Base-by-base conservation (phyloP, 805 yeast genomes). In the Allodekkera sacchari region DNA sequence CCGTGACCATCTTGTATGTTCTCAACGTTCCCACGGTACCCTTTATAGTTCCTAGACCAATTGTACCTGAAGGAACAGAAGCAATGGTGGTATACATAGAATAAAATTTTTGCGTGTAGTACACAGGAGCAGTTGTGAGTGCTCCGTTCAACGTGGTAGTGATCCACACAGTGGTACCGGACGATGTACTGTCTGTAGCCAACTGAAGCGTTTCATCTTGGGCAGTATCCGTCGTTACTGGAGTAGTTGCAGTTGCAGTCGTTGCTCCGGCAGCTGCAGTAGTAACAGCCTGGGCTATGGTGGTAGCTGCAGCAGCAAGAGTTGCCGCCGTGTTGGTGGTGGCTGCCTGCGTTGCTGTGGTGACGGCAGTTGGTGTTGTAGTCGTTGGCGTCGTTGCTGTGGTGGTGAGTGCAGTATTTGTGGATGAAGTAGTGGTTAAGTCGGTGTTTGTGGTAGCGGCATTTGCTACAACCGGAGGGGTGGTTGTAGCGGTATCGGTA, bases 41-140 rank as follows among this genome's bases (percentile, higher is more conserved):
- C 1, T 66, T 44, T n/a, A 77, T 48, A 3, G 81, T 58, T 1
- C 96, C 96, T 32, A 89, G 50, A 0, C 96, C 96, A 31, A 87
- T 65, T 3, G 71, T 50, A 4, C 96, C 97, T 0, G 72, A 45
- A 7, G 70, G 51, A 7, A 75, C 75, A 0, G 61, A 31, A 0
- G 64, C 63, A 2, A 74, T 56, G 1, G 68, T 45, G 1, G 61
- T 37, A 41, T 64, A 75, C 36, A 62, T 54, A 9, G 65, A 35
- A 8, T 56, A 25, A 41, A 77, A 79, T 9, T 48, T 35, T 47
- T 81, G 89, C 7, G 67, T 49, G 52, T 59, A 81, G 3, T 64
- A 43, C 1, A 75, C 61, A 34, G 66, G 64, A 2, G 69, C 57
- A 2, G 60, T 57, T 11, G 59, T 54, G 3, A 48, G 42, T 1